Conservation (phyloP, 768 basidiomycete species). For the Suillus hirtellus region DNA sequence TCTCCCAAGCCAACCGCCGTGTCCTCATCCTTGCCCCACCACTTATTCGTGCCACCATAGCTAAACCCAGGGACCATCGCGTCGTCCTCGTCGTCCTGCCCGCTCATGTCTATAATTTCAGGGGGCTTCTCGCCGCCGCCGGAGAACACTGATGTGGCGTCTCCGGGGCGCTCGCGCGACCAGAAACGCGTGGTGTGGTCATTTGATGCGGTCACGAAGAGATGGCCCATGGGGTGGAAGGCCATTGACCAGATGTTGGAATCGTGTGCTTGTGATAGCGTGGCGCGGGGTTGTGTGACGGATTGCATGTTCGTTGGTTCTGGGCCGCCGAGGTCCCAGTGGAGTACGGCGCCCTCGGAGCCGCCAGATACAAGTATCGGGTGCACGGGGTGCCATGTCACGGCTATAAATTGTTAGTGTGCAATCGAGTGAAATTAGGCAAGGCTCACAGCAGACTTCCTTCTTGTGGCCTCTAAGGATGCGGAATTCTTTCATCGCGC, state of each 20-base stretch:
- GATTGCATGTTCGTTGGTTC: conserved; percentile 40
- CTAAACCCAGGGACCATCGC: conserved; percentile 76
- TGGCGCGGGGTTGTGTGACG: conserved; percentile 66
- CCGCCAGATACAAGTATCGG: conserved; percentile 92
- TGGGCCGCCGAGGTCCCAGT: conserved; percentile 88
- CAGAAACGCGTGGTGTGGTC: conserved; percentile 99
- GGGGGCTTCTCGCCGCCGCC: conserved; percentile 86
- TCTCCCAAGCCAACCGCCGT: conserved; percentile 14
- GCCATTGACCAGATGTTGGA: conserved; percentile 95
- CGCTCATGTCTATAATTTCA: conserved; percentile 55
- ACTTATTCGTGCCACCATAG: conserved; percentile 35
- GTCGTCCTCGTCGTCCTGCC: conserved; percentile 75
- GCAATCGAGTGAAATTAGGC: background rate
- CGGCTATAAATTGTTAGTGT: conserved; percentile 46
- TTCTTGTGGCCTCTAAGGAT: conserved; percentile 95
- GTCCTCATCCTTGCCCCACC: conserved; percentile 53
- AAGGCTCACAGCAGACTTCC: conserved; percentile 88
- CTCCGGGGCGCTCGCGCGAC: conserved; percentile 90
- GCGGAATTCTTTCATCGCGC: conserved; percentile 95
- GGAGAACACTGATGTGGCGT: conserved; percentile 71
- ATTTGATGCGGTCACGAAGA: conserved; percentile 92
- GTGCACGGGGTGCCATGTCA: conserved; percentile 96
- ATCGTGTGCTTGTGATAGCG: conserved; percentile 95
- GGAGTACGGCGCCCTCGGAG: conserved; percentile 89
- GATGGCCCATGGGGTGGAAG: conserved; percentile 94